A percentile compares a stretch with the other conserved stretches of the same genome.
phyloP scores from a whole-genome alignment of 805 yeast species.

The Metschnikowia cerradonensis region DNA sequence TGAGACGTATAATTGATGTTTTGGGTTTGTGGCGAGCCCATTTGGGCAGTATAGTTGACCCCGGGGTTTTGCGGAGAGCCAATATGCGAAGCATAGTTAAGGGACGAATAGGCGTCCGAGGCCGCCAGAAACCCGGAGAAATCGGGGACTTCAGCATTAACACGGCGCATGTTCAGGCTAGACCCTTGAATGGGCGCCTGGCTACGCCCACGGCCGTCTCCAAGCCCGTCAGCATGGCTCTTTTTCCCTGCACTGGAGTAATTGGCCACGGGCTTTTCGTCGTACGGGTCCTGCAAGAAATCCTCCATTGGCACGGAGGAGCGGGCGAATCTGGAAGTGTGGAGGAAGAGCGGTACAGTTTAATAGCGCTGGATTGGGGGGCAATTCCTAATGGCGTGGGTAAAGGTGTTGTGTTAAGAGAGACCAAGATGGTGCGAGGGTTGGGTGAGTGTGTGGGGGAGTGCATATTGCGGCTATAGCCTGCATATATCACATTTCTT shows the following conservation, averaged over 20 bases:
- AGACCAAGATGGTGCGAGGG: too few species aligned
- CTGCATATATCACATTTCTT: too few species aligned
- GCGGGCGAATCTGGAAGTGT: too few species aligned
- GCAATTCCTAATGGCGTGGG: too few species aligned
- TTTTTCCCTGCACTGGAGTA: neutral
- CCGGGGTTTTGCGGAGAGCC: neutral
- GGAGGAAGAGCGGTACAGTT: too few species aligned
- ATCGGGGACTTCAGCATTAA: neutral
- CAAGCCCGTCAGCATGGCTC: neutral
- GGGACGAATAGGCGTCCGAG: neutral
- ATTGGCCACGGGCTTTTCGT: conserved; percentile 2
- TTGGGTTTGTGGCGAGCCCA: neutral
- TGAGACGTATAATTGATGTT: neutral
- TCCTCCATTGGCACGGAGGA: conserved; percentile 8
- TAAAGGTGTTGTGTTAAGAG: too few species aligned
- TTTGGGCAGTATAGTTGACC: too few species aligned
- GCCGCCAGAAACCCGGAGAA: neutral
- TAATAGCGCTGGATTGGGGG: too few species aligned
- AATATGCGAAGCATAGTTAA: neutral
- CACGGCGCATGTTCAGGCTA: too few species aligned
- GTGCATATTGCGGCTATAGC: accelerated
- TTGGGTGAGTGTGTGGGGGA: too few species aligned
- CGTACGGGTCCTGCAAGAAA: conserved; percentile 11
- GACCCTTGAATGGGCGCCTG: too few species aligned
- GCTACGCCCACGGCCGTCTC: neutral